Conservation (phyloP, 1,139 yeast genomes). For the Nadsonia starkeyi-henricii region DNA sequence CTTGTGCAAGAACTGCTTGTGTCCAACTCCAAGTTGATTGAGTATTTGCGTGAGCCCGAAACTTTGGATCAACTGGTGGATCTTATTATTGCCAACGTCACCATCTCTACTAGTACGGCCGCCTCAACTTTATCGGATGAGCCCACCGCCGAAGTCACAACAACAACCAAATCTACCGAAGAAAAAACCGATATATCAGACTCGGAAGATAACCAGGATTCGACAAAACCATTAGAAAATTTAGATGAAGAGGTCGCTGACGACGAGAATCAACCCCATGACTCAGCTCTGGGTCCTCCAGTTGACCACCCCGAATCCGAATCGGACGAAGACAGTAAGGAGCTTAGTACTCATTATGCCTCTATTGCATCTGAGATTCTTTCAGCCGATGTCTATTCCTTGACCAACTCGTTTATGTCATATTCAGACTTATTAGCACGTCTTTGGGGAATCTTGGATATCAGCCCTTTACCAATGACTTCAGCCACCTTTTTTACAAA, state of each 20-base stretch:
- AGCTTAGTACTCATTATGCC: constrained; percentile 47
- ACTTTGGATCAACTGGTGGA: constrained; percentile 54
- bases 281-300: constrained; percentile 13
- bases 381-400: constrained; percentile 88
- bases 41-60: constrained; percentile 63
- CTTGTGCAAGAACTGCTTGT: constrained; percentile 70
- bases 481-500: constrained; percentile 85
- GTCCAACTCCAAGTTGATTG: constrained; percentile 69
- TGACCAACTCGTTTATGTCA: constrained; percentile 84
- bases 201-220: neutral
- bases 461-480: constrained; percentile 52
- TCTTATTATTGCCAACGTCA: constrained; percentile 34
- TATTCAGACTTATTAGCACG: constrained; percentile 47
- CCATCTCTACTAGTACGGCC: neutral
- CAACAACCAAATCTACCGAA: constrained; percentile 9
- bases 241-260: constrained; percentile 18
- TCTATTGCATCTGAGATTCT: constrained; percentile 83
- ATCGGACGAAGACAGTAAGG: constrained; percentile 12
- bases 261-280: constrained; percentile 35
- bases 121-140: neutral
- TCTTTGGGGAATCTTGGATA: constrained; percentile 70
- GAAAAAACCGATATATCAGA: neutral
- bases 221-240: neutral
- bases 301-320: constrained; percentile 29
- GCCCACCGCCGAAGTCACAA: constrained; percentile 4